Evolutionary conservation across 805 yeast genomes (phyloP).

Genomic region (Ogataea polymorpha): DNA sequence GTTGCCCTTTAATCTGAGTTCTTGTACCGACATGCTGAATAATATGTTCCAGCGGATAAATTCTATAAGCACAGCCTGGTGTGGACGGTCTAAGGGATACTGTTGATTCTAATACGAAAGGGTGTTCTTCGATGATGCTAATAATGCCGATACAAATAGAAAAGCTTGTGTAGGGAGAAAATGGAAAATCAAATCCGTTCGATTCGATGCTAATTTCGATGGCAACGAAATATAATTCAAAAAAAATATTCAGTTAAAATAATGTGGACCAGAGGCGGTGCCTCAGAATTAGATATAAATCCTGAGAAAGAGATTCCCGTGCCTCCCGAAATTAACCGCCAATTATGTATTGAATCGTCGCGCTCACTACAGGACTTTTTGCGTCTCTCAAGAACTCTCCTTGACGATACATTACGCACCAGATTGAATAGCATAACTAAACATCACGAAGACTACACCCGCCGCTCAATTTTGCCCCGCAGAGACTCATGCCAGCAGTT

Average conservation of each 20-base stretch:
- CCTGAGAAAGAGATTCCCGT: constrained; percentile 25
- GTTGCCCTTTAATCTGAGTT: constrained; percentile 29
- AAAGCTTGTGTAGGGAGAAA: neutral
- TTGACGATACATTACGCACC: constrained; percentile 47
- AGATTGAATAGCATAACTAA: constrained; percentile 39
- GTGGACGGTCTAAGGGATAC: neutral
- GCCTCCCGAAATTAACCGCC: constrained; percentile 27
- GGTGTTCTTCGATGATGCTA: no score
- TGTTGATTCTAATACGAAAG: no score
- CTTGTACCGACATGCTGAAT: constrained; percentile 10
- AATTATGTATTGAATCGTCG: constrained; percentile 32
- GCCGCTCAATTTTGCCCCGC: constrained; percentile 23
- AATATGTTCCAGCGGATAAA: neutral
- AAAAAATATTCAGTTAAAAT: neutral
- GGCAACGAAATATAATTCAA: neutral
- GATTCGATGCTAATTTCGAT: neutral
- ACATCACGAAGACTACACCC: constrained; percentile 24
- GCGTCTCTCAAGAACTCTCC: constrained; percentile 33
- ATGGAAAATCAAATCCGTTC: neutral
- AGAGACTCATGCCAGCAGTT: constrained; percentile 35
- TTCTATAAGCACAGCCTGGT: neutral
- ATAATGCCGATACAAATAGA: no score
- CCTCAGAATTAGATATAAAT: constrained; percentile 16
- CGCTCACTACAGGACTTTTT: constrained; percentile 37
- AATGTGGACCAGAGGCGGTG: constrained; percentile 5